These are phyloP conservation scores for Spathaspora girioi DNA, from an alignment of 805 yeast genomes.

Conservation along the genomic window DNA sequence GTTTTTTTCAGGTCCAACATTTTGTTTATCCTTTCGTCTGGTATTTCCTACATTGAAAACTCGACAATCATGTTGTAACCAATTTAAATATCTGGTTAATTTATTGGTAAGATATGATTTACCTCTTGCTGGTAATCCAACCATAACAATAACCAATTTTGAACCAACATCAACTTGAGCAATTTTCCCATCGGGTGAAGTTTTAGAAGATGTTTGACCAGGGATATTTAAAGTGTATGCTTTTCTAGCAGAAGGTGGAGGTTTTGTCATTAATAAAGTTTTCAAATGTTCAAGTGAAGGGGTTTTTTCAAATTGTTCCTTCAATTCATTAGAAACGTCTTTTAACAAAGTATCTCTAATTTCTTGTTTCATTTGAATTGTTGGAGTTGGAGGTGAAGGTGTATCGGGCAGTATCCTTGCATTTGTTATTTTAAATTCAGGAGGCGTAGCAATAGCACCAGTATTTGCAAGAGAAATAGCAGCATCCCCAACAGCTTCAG, in stretches of 20 bases:
- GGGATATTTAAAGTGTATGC: conserved; percentile 90
- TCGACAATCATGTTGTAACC: conserved; percentile 87
- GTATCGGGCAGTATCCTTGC: neutral
- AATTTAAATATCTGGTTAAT: conserved; percentile 82
- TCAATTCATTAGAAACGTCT: conserved; percentile 32
- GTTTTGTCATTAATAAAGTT: conserved; percentile 30
- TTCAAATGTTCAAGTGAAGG: conserved; percentile 40
- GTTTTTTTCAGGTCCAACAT: conserved; percentile 63
- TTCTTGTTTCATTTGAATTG: conserved; percentile 11
- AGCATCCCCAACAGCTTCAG: neutral
- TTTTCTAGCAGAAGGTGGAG: conserved; percentile 44
- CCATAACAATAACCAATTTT: conserved; percentile 91
- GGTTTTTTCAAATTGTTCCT: conserved; percentile 35
- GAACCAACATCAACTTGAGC: conserved; percentile 70
- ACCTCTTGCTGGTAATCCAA: conserved; percentile 93
- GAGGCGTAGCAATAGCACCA: neutral
- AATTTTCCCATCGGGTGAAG: conserved; percentile 71
- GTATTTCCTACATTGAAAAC: conserved; percentile 97
- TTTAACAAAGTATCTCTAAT: conserved; percentile 29
- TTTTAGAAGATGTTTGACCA: conserved; percentile 79
- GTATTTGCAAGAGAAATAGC: neutral
- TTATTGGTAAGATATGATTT: conserved; percentile 92
- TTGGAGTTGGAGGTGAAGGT: neutral
- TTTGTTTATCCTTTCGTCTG: conserved; percentile 65
- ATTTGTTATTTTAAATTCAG: neutral